Evolutionary conservation across 106 monocot species (phyloP), one percentile per base, ranked within the genome.

Genomic region (Amphibolis antarctica): DNA sequence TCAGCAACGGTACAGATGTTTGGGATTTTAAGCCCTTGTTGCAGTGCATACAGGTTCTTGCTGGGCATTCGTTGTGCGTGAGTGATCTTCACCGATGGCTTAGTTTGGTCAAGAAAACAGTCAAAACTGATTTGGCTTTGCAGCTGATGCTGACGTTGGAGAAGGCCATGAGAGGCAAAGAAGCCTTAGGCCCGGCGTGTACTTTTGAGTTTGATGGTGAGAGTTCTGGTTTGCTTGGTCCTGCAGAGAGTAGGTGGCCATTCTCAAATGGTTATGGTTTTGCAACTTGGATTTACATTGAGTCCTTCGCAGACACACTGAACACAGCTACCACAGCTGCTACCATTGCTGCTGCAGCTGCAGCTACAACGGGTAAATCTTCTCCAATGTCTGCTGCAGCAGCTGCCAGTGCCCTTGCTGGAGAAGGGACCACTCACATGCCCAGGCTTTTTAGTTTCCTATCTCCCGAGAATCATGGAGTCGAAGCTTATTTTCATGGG

Each of bases 401-500:
- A 17, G 91, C 90, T 6, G 90, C 90, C 1, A 98, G 82, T 73
- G 96, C 90, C 1, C 78, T 98, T 19, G 87, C 87, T 19, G 91
- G 84, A 48, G 85, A 91, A 64, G 87, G 84, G 30, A 76, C 80
- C 44, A 69, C 78, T 44, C 96, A 98, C 67, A 98, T 86, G 86
- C 96, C 96, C 9, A 84, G 96, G 46, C 78, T 98, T 25, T 98
- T 98, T 68, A 91, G 91, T 66, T 98, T 98, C 60, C 59, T 91
- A 28, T 87, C 91, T 9, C 71, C 96, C 0, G 96, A 98, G 67
- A 88, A 82, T 66, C 71, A 78, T 59, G 86, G 96, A n/a, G 53
- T 93, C 11, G 96, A 98, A 69, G 84, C 87, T 36, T 98, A 98
- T 71, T 98, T 98, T 64, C 87, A 91, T 79, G 96, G 96, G 7